These are phyloP conservation scores for Terana coerulea DNA, from an alignment of 768 basidiomycete species.

Conservation along the genomic window DNA sequence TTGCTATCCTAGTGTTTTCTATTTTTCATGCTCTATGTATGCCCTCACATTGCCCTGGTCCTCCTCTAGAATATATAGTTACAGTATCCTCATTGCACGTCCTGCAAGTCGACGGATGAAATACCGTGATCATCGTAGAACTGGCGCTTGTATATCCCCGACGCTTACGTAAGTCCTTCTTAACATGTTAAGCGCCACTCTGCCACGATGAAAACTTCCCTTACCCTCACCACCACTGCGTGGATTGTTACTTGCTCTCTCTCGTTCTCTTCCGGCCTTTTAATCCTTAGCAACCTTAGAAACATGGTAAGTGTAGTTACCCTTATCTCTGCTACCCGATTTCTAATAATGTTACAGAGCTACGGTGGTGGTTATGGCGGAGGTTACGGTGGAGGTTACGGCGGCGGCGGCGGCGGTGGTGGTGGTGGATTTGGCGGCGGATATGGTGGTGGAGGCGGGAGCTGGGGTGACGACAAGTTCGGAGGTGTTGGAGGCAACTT, in stretches of 20 bases:
- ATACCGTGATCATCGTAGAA: neutral
- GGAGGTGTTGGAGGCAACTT: slow-evolving; percentile 77
- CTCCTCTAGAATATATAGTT: neutral
- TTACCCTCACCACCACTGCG: slow-evolving; percentile 7
- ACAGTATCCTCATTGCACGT: neutral
- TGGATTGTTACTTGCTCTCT: slow-evolving; percentile 8
- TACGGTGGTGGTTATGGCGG: slow-evolving; percentile 30
- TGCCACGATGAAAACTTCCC: slow-evolving; percentile 11
- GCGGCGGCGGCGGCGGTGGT: slow-evolving; percentile 36
- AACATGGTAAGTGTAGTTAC: slow-evolving; percentile 20
- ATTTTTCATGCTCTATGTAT: neutral
- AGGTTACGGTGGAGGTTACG: slow-evolving; percentile 28
- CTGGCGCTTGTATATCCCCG: neutral
- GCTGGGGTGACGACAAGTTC: slow-evolving; percentile 69
- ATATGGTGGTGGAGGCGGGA: slow-evolving; percentile 51
- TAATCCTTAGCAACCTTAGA: slow-evolving; percentile 14
- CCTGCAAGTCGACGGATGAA: neutral
- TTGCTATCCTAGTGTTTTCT: slow-evolving; percentile 6
- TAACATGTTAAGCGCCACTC: neutral
- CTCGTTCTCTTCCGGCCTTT: slow-evolving; percentile 13
- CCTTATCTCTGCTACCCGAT: neutral
- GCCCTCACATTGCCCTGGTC: neutral
- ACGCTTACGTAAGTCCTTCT: slow-evolving; percentile 1
- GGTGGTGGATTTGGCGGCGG: slow-evolving; percentile 44
- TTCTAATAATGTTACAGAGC: slow-evolving; percentile 13